phyloP scores from a whole-genome alignment of 176 grass and related monocot species.

The Aegilops speltoides region DNA sequence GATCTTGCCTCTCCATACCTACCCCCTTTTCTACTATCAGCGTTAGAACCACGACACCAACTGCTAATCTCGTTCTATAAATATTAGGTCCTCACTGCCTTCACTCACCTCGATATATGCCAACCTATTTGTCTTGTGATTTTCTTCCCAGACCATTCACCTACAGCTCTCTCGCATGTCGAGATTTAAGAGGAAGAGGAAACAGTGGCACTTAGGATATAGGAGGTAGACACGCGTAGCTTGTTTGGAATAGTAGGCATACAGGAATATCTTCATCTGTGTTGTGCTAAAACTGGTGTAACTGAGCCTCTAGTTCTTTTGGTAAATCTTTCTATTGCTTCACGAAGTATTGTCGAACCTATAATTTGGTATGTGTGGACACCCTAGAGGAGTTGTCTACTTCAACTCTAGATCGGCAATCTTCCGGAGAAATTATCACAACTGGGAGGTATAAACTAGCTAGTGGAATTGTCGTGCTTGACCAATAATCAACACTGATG shows the following conservation, averaged over 20 bases:
- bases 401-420: no score
- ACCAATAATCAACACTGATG: no score
- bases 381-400: no score
- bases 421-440: no score
- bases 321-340: no score
- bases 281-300: not conserved
- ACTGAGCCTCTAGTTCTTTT: not conserved
- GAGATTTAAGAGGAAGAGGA: not conserved
- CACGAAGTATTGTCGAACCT: no score
- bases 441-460: no score
- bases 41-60: no score
- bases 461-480: no score
- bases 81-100: not conserved
- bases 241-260: not conserved
- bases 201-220: not conserved
- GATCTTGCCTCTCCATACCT: no score
- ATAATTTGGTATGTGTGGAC: no score
- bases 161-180: not conserved
- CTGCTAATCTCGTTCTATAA: not conserved
- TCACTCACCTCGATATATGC: not conserved
- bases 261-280: not conserved
- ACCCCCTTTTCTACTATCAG: no score
- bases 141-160: not conserved
- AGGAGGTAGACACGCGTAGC: not conserved
- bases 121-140: not conserved